Evolutionary conservation across 139 green algal species (phyloP).

Genomic region (Closterium sp.): DNA sequence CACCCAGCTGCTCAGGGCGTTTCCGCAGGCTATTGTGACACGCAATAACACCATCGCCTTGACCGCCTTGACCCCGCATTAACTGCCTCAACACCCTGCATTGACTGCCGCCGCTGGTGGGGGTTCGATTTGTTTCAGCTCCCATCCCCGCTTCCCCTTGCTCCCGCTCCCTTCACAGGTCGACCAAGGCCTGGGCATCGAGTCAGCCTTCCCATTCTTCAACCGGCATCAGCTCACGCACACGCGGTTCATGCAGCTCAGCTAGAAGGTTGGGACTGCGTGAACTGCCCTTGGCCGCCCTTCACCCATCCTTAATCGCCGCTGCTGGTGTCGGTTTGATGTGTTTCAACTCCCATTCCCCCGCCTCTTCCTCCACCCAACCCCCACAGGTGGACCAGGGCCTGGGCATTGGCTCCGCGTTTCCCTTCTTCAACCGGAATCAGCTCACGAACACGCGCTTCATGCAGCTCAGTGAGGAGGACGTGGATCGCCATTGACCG

Average conservation of each 20-base stretch:
- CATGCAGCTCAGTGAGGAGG: slow-evolving; percentile 6
- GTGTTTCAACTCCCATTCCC: background rate
- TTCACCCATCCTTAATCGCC: too few relatives aligned
- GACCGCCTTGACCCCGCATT: too few relatives aligned
- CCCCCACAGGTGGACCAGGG: slow-evolving; percentile 77
- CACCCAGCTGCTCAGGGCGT: too few relatives aligned
- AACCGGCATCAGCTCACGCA: slow-evolving; percentile 61
- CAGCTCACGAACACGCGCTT: slow-evolving; percentile 35
- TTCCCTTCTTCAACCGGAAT: slow-evolving; percentile 77
- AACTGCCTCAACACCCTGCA: slow-evolving; percentile 69
- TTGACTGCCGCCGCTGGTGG: background rate
- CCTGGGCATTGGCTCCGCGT: slow-evolving; percentile 64
- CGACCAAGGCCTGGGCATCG: slow-evolving; percentile 77
- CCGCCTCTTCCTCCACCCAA: background rate
- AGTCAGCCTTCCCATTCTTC: slow-evolving; percentile 67
- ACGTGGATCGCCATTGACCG: background rate
- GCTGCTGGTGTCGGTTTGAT: too few relatives aligned
- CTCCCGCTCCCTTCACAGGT: slow-evolving; percentile 56
- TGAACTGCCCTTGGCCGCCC: too few relatives aligned
- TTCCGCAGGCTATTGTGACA: slow-evolving; percentile 63
- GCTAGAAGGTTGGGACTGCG: background rate
- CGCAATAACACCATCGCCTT: slow-evolving; percentile 75
- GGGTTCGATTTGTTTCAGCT: background rate
- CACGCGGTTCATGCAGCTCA: slow-evolving; percentile 69
- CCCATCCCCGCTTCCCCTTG: background rate